A percentile compares a stretch with the other conserved stretches of the same genome.
Evolutionary conservation across 257 asterid species (phyloP).

Genomic region (Prunella vulgaris): DNA sequence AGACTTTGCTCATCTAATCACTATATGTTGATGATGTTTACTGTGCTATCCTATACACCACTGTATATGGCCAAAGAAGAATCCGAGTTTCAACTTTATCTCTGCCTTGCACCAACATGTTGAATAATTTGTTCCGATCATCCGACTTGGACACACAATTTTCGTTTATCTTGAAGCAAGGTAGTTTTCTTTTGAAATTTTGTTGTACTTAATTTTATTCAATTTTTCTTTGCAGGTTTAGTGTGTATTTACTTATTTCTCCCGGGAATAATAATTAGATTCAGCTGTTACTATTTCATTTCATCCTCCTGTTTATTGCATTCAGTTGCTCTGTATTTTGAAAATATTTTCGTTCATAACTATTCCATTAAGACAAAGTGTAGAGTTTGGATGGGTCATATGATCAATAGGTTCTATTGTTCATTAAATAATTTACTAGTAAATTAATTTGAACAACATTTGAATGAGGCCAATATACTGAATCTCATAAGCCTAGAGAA

Average conservation of each 20-base stretch:
- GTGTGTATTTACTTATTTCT: too few species aligned
- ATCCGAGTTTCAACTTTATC: too few species aligned
- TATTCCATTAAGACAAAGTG: too few species aligned
- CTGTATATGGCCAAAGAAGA: too few species aligned
- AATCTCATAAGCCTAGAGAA: constrained; percentile 47
- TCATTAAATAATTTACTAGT: constrained; percentile 9
- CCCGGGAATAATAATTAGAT: too few species aligned
- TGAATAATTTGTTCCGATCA: constrained; percentile 73
- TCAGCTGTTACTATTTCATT: too few species aligned
- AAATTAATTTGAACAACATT: constrained; percentile 43
- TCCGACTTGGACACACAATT: constrained; percentile 93
- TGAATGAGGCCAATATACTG: constrained; percentile 50
- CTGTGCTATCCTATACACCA: constrained; percentile 97
- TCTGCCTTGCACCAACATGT: too few species aligned
- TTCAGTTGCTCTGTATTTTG: background rate
- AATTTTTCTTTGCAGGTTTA: too few species aligned
- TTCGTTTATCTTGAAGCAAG: constrained; percentile 77
- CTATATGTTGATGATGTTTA: constrained; percentile 27
- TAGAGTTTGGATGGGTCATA: background rate
- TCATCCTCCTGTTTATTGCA: too few species aligned
- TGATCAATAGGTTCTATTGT: background rate
- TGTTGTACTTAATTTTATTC: background rate
- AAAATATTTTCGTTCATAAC: background rate
- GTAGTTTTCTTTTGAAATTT: constrained; percentile 29
- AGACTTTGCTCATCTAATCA: constrained; percentile 22